phyloP scores from a whole-genome alignment of 192 early-diverging fungal genomes.

The Gonapodya prolifera region DNA sequence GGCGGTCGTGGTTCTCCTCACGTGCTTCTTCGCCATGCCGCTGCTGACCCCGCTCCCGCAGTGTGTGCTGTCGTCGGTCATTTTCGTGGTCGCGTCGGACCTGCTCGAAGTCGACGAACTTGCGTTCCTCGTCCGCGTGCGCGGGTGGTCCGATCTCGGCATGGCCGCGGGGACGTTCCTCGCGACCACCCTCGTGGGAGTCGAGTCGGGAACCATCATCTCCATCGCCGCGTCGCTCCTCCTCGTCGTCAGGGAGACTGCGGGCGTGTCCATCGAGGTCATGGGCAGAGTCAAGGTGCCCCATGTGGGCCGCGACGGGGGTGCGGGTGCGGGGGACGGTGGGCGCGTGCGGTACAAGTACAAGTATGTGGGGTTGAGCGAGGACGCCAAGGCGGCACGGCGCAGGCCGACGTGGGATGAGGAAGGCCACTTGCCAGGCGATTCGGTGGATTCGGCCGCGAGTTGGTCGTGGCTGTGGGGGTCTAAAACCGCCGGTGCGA shows the following conservation, averaged over 20 bases:
- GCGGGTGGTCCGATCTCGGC: slow-evolving; percentile 70
- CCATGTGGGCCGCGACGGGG: slow-evolving; percentile 3
- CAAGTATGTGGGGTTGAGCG: not conserved
- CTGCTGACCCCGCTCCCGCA: slow-evolving; percentile 74
- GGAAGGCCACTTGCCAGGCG: not conserved
- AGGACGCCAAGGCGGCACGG: not conserved
- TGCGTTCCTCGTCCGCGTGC: slow-evolving; percentile 62
- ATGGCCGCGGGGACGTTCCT: slow-evolving; percentile 78
- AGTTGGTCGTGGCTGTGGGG: not conserved
- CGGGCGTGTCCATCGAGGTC: slow-evolving; percentile 65
- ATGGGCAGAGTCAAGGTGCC: slow-evolving; percentile 30
- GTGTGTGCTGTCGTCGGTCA: slow-evolving; percentile 67
- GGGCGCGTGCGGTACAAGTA: not conserved
- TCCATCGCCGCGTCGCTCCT: slow-evolving; percentile 78
- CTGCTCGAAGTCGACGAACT: slow-evolving; percentile 69
- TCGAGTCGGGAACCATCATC: slow-evolving; percentile 86
- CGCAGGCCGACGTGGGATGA: not conserved
- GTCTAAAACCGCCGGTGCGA: not conserved
- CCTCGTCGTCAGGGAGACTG: slow-evolving; percentile 85
- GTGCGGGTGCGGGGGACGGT: no score
- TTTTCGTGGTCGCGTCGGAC: slow-evolving; percentile 67
- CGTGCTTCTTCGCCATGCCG: slow-evolving; percentile 71
- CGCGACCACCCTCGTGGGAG: slow-evolving; percentile 76
- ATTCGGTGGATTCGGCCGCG: not conserved
- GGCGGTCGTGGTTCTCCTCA: slow-evolving; percentile 57